Conservation (phyloP, 129 eudicot species). For the Ambrosia trifida region DNA sequence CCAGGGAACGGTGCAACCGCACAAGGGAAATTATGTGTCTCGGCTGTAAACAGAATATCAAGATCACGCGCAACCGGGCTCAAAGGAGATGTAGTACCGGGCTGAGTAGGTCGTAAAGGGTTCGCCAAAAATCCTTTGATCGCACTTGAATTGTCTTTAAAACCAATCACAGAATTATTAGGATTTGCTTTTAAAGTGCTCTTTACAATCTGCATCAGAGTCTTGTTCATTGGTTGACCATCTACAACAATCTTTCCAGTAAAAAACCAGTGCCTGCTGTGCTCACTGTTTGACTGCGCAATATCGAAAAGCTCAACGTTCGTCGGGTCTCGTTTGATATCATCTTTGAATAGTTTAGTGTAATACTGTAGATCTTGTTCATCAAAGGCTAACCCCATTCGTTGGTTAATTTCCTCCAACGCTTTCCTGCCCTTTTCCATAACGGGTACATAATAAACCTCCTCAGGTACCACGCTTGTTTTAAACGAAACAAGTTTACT, state of each 20-base stretch:
- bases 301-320: slow-evolving; percentile 93
- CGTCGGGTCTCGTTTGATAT: slow-evolving; percentile 80
- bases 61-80: slow-evolving; percentile 51
- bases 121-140: slow-evolving; percentile 75
- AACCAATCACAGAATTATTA: slow-evolving; percentile 88
- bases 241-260: slow-evolving; percentile 80
- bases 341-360: slow-evolving; percentile 71
- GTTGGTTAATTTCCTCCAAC: slow-evolving; percentile 74
- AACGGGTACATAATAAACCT: slow-evolving; percentile 67
- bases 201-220: slow-evolving; percentile 86
- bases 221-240: slow-evolving; percentile 62
- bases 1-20: slow-evolving; percentile 99
- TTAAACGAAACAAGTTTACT: slow-evolving; percentile 65
- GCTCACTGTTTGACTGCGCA: slow-evolving; percentile 95
- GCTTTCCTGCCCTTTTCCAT: slow-evolving; percentile 84
- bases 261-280: slow-evolving; percentile 95
- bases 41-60: slow-evolving; percentile 86
- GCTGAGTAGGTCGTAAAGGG: slow-evolving; percentile 66
- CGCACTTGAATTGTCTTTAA: slow-evolving; percentile 94
- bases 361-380: slow-evolving; percentile 92
- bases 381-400: slow-evolving; percentile 91
- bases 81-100: slow-evolving; percentile 70
- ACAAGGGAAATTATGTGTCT: slow-evolving; percentile 95
- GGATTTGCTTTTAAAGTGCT: slow-evolving; percentile 80
- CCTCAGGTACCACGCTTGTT: slow-evolving; percentile 68